Percentiles rank a stretch among this genome's conserved stretches.
Evolutionary conservation across 2,329 filamentous ascomycete species (phyloP).

Genomic region (Ceratocystis ficicola): DNA sequence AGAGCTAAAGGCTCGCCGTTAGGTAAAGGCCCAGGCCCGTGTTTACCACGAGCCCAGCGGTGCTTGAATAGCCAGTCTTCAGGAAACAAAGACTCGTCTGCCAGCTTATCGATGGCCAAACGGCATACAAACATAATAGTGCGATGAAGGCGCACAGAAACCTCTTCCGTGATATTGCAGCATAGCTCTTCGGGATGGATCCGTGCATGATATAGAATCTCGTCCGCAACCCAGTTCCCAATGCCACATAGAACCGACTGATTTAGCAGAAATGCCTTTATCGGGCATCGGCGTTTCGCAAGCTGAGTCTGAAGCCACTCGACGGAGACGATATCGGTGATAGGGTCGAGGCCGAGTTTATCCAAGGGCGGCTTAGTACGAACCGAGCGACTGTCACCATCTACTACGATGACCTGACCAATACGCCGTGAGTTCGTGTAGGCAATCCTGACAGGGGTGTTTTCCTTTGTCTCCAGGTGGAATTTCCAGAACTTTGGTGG

Average conservation of each 20-base stretch:
- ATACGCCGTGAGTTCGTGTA: slow-evolving; percentile 78
- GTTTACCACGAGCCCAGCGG: slow-evolving; percentile 83
- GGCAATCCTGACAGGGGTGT: slow-evolving; percentile 48
- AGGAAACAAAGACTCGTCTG: slow-evolving; percentile 72
- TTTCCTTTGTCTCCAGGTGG: slow-evolving; percentile 51
- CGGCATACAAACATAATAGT: slow-evolving; percentile 68
- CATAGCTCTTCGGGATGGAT: slow-evolving; percentile 90
- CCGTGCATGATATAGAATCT: slow-evolving; percentile 77
- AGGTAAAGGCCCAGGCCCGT: slow-evolving; percentile 55
- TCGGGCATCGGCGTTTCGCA: slow-evolving; percentile 63
- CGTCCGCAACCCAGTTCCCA: slow-evolving; percentile 95
- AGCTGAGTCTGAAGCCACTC: slow-evolving; percentile 63
- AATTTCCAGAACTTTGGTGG: slow-evolving; percentile 90
- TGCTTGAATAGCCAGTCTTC: slow-evolving; percentile 79
- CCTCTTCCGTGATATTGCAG: slow-evolving; percentile 60
- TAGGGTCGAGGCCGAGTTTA: slow-evolving; percentile 88
- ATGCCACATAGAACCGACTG: slow-evolving; percentile 83
- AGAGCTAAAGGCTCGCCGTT: slow-evolving; percentile 77
- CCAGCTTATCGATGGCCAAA: slow-evolving; percentile 64
- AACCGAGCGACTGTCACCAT: slow-evolving; percentile 66
- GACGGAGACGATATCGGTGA: slow-evolving; percentile 66
- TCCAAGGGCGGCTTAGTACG: slow-evolving; percentile 64
- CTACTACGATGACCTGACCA: slow-evolving; percentile 65
- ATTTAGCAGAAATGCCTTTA: slow-evolving; percentile 81
- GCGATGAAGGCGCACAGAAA: slow-evolving; percentile 60